Evolutionary conservation across 768 basidiomycete species (phyloP), one percentile per base, ranked within the genome.

Genomic region (Flagelloscypha sp.): DNA sequence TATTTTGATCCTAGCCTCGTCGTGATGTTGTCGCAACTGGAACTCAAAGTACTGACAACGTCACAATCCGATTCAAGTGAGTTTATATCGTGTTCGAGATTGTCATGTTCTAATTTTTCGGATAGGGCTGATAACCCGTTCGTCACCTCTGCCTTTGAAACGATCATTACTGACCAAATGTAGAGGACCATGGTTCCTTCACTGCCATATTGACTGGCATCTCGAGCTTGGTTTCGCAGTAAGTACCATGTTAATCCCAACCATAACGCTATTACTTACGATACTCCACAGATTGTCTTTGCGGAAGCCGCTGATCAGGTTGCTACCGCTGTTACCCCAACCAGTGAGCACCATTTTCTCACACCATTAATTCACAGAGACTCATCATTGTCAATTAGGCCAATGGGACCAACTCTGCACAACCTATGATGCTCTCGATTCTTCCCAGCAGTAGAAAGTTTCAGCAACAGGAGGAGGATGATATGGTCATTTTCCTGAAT

Each of bases 151-250:
- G n/a, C n/a, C n/a, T n/a, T n/a, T n/a, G 62, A 65, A n/a, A 65
- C 66, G 1, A 76, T 38, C 58, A 73, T 47, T 1, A 73, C 72
- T 2, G 64, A 73, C 32, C 72, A 73, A 37, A 48, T 70, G 23
- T n/a, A n/a, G n/a, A n/a, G 73, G 73, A 2, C 66, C 68, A 5
- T 72, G n/a, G n/a, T n/a, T n/a, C n/a, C n/a, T n/a, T n/a, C n/a
- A n/a, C n/a, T n/a, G n/a, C n/a, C n/a, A n/a, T n/a, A n/a, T n/a
- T n/a, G n/a, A n/a, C n/a, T n/a, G n/a, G n/a, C n/a, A n/a, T n/a
- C n/a, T n/a, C n/a, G n/a, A n/a, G n/a, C n/a, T n/a, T 9, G 2
- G 27, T 11, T 9, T 31, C 30, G 22, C 22, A 18, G 19, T 27
- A 30, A 15, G 18, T 30, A n/a, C 4, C 32, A 2, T 29, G 9